Conservation (phyloP, 2,329 filamentous ascomycete species). For the Ophiostoma populinum region DNA sequence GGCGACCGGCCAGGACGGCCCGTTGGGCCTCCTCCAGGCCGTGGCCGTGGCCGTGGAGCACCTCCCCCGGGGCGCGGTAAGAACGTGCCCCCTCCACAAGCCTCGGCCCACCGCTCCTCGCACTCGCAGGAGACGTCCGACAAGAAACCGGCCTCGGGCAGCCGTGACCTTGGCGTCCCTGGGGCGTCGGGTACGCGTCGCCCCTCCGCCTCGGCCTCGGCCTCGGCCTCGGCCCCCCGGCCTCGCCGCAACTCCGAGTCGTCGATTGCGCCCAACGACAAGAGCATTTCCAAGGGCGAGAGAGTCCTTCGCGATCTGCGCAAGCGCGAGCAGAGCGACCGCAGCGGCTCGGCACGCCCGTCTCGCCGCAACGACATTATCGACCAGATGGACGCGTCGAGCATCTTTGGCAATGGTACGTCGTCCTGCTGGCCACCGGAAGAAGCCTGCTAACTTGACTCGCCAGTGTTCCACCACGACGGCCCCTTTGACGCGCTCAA, state of each 20-base stretch:
- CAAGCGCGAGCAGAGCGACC: slow-evolving; percentile 34
- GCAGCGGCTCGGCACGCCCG: slow-evolving; percentile 27
- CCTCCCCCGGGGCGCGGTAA: slow-evolving; percentile 27
- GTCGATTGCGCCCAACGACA: slow-evolving; percentile 44
- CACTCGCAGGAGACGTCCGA: slow-evolving; percentile 51
- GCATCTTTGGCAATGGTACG: slow-evolving; percentile 81
- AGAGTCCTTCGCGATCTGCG: slow-evolving; percentile 30
- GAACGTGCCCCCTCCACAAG: slow-evolving; percentile 30
- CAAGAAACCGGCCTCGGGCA: slow-evolving; percentile 20
- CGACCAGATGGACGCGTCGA: slow-evolving; percentile 89
- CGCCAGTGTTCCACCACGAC: slow-evolving; percentile 87
- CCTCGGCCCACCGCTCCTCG: slow-evolving; percentile 36
- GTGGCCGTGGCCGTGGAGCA: slow-evolving; percentile 19
- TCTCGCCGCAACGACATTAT: slow-evolving; percentile 63
- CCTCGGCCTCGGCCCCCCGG: no score
- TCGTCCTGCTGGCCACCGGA: no score
- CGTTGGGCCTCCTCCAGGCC: slow-evolving; percentile 12
- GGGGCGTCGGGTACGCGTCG: slow-evolving; percentile 7
- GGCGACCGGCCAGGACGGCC: slow-evolving; percentile 14
- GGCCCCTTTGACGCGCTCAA: slow-evolving; percentile 95
- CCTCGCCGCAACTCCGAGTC: slow-evolving; percentile 66
- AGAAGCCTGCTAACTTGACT: no score
- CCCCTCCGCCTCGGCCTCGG: slow-evolving; percentile 21
- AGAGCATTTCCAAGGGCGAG: slow-evolving; percentile 41
- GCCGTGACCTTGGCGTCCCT: not conserved